Percentiles rank a stretch among this genome's conserved stretches.
These are phyloP conservation scores for Boletus pseudo-olivaceus DNA, from an alignment of 768 basidiomycete species.

Conservation along the genomic window DNA sequence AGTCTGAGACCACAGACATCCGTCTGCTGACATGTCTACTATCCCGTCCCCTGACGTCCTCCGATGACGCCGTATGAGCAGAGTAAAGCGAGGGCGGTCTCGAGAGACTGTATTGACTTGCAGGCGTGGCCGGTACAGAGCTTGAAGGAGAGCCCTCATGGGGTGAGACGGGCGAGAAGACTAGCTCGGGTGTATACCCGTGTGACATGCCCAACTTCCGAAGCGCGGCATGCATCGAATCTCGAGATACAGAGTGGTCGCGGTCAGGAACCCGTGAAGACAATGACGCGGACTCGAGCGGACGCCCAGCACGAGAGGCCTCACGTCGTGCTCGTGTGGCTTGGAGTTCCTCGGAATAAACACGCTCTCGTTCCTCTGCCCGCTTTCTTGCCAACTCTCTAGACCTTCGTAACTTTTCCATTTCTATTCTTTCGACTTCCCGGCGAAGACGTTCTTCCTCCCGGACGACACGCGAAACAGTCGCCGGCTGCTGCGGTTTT, in stretches of 20 bases:
- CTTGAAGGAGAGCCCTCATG: conserved; percentile 49
- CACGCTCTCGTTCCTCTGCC: conserved; percentile 50
- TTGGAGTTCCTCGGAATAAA: conserved; percentile 56
- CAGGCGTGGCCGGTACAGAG: conserved; percentile 40
- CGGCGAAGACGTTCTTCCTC: conserved; percentile 45
- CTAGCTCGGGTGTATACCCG: conserved; percentile 46
- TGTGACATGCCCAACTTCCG: conserved; percentile 33
- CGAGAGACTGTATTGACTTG: conserved; percentile 38
- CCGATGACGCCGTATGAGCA: conserved; percentile 51
- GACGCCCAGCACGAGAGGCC: conserved; percentile 45
- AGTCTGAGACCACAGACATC: conserved; percentile 37
- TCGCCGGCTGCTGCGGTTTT: conserved; percentile 1
- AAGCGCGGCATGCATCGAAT: conserved; percentile 30
- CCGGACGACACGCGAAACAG: conserved; percentile 21
- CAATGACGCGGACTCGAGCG: conserved; percentile 21
- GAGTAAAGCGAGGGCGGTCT: conserved; percentile 58
- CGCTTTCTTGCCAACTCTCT: conserved; percentile 29
- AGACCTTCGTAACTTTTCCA: conserved; percentile 50
- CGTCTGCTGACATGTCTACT: conserved; percentile 37
- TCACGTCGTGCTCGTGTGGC: conserved; percentile 63
- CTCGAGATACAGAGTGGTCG: conserved; percentile 37
- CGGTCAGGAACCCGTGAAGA: conserved; percentile 23
- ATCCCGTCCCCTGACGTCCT: conserved; percentile 46
- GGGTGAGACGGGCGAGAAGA: conserved; percentile 32
- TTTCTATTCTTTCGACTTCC: conserved; percentile 44